Evolutionary conservation across 805 yeast species (phyloP), one percentile per base, ranked within the genome.

Genomic region (Candida nanaspora): DNA sequence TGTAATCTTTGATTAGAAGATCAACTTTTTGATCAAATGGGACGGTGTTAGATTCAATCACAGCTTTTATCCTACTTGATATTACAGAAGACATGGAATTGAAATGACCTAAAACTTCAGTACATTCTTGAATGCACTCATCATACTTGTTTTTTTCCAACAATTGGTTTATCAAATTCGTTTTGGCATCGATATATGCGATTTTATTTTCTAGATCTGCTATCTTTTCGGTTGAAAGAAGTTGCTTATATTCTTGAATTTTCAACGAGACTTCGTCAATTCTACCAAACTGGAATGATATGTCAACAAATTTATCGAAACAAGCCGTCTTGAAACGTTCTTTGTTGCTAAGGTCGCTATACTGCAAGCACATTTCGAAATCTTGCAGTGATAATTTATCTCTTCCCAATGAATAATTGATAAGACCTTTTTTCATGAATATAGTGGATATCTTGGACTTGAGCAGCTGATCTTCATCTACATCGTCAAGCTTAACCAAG

Each of bases 381-480:
- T 76, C 80, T 2, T 56, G 56, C 7, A 78, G 62, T 0, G 89
- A 82, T 30, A 65, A 63, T 26, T 56, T 46, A 25, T 76, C 82
- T 43, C 73, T 74, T 27, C 76, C 76, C 46, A 79, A 52, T 13
- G 78, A 69, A 40, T 79, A 57, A 40, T 80, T 81, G 3, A 82
- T 72, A 34, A 81, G 54, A 0, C 86, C 88, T 41, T 72, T 70
- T 52, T 77, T 80, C 53, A 74, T 79, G 45, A 71, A 68, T 1
- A 80, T 57, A 46, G 71, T 74, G 0, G 78, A 59, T 15, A 72
- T 45, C 32, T 33, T 46, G 10, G 42, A 28, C 21, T 16, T 34
- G 3, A 45, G 37, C 30, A 44, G 5, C 51, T 45, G 8, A 53
- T 45, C 35, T 29, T 42, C 10, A 37, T 45, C 41, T 19, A 19